Evolutionary conservation across 176 grass and related monocot genomes (phyloP).

Genomic region (Thalia dealbata): DNA sequence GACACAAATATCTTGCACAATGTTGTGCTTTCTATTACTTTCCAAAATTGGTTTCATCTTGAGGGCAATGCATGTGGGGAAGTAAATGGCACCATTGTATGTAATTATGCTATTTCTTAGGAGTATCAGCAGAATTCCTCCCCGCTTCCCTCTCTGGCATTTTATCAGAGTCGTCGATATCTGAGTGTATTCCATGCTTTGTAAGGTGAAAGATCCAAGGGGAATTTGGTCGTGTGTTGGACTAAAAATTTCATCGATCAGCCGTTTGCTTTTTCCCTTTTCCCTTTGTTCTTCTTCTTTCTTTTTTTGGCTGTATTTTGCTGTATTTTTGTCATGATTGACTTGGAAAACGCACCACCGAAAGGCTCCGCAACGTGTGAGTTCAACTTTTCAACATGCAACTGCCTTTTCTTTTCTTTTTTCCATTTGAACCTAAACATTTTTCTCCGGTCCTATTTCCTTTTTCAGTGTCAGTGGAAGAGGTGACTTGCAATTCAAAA

Average conservation of each 20-base stretch:
- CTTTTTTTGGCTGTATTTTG: too few species aligned
- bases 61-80: not conserved
- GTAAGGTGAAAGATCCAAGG: not conserved
- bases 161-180: not conserved
- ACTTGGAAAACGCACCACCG: too few species aligned
- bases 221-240: not conserved
- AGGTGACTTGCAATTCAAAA: too few species aligned
- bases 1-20: not conserved
- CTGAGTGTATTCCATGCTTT: not conserved
- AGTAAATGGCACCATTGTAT: not conserved
- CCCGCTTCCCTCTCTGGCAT: not conserved
- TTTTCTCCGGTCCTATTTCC: too few species aligned
- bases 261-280: too few species aligned
- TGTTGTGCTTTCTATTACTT: not conserved
- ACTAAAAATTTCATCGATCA: not conserved
- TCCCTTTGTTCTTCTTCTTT: too few species aligned
- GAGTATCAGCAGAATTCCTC: not conserved
- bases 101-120: not conserved
- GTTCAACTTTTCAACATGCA: too few species aligned
- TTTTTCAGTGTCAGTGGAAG: too few species aligned
- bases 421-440: too few species aligned
- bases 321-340: too few species aligned
- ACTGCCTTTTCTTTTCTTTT: too few species aligned
- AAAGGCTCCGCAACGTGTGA: too few species aligned
- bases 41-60: not conserved